Base-by-base conservation (phyloP, 2,329 filamentous ascomycete species). In the Hymenotorrendiella dingleyae region DNA sequence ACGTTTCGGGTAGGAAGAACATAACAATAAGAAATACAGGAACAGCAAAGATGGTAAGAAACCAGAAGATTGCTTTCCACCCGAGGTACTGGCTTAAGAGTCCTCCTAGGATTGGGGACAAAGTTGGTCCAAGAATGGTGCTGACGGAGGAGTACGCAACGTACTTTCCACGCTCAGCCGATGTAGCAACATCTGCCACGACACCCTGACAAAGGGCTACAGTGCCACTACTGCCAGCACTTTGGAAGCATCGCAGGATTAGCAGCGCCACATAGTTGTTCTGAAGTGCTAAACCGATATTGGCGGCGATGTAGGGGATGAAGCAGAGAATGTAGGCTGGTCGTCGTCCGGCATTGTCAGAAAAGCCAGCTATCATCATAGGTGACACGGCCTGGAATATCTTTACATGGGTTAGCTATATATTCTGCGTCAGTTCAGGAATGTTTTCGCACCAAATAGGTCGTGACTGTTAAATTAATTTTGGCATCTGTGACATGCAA, bases 151-250 rank as follows among this genome's bases (percentile, higher is more conserved):
- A 76, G 46, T 80, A 73, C 37, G 78, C 84, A 66, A 90, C 82
- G 56, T 85, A 90, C 43, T 73, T 76, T 3, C 86, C 86, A 53
- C 86, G 69, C 60, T 91, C 83, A 0, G 76, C 72, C 33, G 74
- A 79, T 0, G 82, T 78, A 0, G 80, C 73, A 4, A 89, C 71
- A 54, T 93, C 86, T 1, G 82, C 80, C 11, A 90, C 75, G 2
- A 88, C 78, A 2, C 80, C 86, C 47, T 75, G 83, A 0, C 77
- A 78, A 1, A 93, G 67, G 0, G 85, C 81, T n/a, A 88, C 69
- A 0, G 82, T 74, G 1, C 71, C 71, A 48, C 68, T 72, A 47
- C 68, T 73, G 0, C 74, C 78, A 1, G 73, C 69, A 16, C 74
- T 77, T 54, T 83, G 79, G 10, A 82, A 53, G 52, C 71, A 74